These are phyloP conservation scores for Rhizophagus prolifer DNA, from an alignment of 192 early-diverging fungal species.

Conservation along the genomic window DNA sequence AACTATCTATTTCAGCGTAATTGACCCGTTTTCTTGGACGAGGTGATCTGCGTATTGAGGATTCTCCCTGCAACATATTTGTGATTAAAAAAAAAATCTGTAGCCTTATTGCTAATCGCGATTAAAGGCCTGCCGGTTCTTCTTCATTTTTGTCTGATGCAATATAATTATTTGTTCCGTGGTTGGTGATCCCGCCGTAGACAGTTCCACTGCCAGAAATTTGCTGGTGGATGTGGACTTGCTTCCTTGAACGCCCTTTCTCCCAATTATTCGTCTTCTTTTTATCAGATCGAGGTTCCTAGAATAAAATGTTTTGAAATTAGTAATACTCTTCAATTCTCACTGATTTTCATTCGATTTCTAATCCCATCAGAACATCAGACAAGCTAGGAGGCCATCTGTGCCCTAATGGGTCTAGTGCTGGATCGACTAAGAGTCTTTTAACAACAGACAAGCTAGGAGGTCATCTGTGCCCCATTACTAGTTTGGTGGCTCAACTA, in stretches of 20 bases:
- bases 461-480: constrained; percentile 27
- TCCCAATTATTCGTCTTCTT: not conserved
- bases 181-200: no score
- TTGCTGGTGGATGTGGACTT: not conserved
- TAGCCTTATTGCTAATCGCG: no score
- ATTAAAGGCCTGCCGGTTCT: no score
- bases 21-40: no score
- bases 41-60: no score
- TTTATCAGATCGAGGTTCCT: not conserved
- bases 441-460: constrained; percentile 20
- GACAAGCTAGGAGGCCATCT: not conserved
- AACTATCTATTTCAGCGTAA: no score
- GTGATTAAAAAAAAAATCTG: no score
- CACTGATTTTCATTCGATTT: not conserved
- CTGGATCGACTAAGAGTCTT: constrained; percentile 1
- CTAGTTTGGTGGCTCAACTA: constrained; percentile 30
- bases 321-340: not conserved
- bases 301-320: not conserved
- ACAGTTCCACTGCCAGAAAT: no score
- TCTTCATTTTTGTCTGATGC: no score
- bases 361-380: constrained; percentile 9
- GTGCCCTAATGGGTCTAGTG: constrained; percentile 8
- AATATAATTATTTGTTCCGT: no score
- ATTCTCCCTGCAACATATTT: no score
- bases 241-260: not conserved